Conservation (phyloP, 2,329 filamentous ascomycete genomes). For the Exophiala calicioides region DNA sequence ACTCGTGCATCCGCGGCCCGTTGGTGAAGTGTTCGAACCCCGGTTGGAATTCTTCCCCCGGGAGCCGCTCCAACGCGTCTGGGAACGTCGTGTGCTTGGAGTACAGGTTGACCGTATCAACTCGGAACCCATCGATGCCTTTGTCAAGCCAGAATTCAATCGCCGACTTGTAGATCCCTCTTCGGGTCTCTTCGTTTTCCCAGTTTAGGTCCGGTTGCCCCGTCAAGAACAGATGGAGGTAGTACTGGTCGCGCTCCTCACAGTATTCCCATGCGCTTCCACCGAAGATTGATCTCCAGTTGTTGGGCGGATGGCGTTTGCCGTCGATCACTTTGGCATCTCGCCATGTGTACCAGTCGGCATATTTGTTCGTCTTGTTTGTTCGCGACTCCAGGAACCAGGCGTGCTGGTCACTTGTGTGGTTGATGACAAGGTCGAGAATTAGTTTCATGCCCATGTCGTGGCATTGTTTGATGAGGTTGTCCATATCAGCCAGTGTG, state of each 20-base stretch:
- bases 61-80: constrained; percentile 43
- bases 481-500: constrained; percentile 65
- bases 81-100: constrained; percentile 31
- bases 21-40: constrained; percentile 54
- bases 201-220: constrained; percentile 79
- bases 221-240: constrained; percentile 69
- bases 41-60: constrained; percentile 49
- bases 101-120: constrained; percentile 50
- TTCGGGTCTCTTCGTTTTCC: constrained; percentile 65
- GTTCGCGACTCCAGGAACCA: constrained; percentile 60
- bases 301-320: constrained; percentile 60
- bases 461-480: constrained; percentile 61
- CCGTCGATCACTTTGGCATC: constrained; percentile 59
- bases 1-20: constrained; percentile 61
- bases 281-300: constrained; percentile 48
- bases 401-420: constrained; percentile 63
- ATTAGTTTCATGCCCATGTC: constrained; percentile 68
- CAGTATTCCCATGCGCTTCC: constrained; percentile 36
- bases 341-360: constrained; percentile 69
- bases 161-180: constrained; percentile 65
- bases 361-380: constrained; percentile 47
- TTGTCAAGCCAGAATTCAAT: constrained; percentile 75
- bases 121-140: constrained; percentile 68
- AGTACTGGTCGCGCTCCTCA: constrained; percentile 57
- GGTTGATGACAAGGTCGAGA: constrained; percentile 75